phyloP scores from a whole-genome alignment of 202 grass and related monocot species.

The Carex arenaria region DNA sequence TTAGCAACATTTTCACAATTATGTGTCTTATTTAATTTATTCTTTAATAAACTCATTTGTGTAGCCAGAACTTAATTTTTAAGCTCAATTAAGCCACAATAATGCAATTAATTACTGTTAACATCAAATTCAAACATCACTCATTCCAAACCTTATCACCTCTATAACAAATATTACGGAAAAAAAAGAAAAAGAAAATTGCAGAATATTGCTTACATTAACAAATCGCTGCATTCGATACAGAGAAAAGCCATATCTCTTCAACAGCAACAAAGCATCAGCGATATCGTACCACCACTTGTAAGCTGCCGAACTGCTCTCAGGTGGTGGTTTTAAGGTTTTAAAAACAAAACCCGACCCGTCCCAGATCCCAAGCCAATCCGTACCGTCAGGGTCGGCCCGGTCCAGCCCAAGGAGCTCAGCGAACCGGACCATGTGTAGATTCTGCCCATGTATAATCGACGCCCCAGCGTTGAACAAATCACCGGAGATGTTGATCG shows the following conservation, averaged over 20 bases:
- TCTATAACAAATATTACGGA: neutral
- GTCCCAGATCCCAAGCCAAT: slow-evolving; percentile 83
- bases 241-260: slow-evolving; percentile 68
- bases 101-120: neutral
- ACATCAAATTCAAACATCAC: neutral
- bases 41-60: neutral
- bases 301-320: slow-evolving; percentile 35
- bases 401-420: slow-evolving; percentile 44
- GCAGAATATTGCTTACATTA: slow-evolving; percentile 23
- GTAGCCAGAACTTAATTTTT: neutral
- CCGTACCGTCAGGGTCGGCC: slow-evolving; percentile 18
- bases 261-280: slow-evolving; percentile 46
- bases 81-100: neutral
- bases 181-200: neutral
- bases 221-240: slow-evolving; percentile 64
- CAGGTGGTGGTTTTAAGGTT: slow-evolving; percentile 44
- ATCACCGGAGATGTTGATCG: slow-evolving; percentile 49
- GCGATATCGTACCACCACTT: slow-evolving; percentile 40
- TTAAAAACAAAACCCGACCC: slow-evolving; percentile 57
- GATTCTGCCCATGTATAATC: slow-evolving; percentile 69
- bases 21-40: neutral
- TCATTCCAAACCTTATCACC: neutral
- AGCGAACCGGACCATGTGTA: slow-evolving; percentile 61
- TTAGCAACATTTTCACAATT: neutral
- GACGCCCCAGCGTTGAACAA: slow-evolving; percentile 74